Base-by-base conservation (phyloP, 139 green algal genomes). In the Desmodesmus armatus region DNA sequence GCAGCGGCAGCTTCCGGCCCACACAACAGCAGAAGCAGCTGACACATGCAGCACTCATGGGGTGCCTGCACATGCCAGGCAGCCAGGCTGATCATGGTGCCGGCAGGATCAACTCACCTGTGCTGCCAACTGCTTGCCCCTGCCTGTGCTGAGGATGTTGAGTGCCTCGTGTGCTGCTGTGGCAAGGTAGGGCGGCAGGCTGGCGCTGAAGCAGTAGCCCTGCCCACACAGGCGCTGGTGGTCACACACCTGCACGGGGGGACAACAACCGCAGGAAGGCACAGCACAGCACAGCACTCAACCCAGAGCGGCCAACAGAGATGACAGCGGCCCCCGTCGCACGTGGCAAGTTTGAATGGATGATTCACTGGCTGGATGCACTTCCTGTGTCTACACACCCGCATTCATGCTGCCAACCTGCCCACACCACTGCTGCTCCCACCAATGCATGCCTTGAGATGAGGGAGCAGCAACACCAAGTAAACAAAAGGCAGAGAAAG, bases 131-230 rank as follows among this genome's bases (percentile, higher is more conserved):
- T 51, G 51, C 35, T 58, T 43, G 25, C 31, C 69, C n/a, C 49
- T 60, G 49, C 35, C 70, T 1, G 15, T 66, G 9, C 82, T 49
- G 27, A 88, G 44, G 7, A 69, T 9, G 9, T 47, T 21, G 5
- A 90, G 78, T 55, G 86, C 83, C 43, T 78, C 33, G 51, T 60
- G 51, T 35, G 89, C 93, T 33, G 91, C 88, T 0, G 86, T 92
- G 6, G 98, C 97, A 62, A 99, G 89, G 89, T 96, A 99, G 62
- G 98, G 97, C 31, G 98, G 98, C 87, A 99, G 93, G 7, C 95
- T 96, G 9, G 98, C 98, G 3, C 91, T 97, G 92, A 99, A 99
- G 87, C 94, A 96, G 92, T 99, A 99, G 66, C 98, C 98, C 35
- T 88, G 85, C 39, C 96, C 94, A 9, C 82, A 91, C 19, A 99